phyloP scores from a whole-genome alignment of 192 early-diverging fungal genomes.

The Podila epicladia region DNA sequence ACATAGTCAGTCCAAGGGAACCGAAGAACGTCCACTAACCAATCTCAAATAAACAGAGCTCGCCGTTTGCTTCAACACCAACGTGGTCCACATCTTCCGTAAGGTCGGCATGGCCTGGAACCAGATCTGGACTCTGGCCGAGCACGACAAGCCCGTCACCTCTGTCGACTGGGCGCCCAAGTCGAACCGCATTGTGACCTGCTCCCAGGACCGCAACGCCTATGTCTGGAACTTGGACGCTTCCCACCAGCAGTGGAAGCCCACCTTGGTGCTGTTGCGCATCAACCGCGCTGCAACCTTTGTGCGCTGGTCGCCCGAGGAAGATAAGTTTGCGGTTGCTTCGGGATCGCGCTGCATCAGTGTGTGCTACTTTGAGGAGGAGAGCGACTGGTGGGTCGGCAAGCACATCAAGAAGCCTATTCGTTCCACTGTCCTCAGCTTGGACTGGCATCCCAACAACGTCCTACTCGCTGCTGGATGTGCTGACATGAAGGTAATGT shows the following conservation, averaged over 20 bases:
- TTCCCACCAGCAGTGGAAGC: conserved; percentile 76
- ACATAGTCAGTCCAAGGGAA: conserved; percentile 4
- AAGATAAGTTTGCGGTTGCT: conserved; percentile 98
- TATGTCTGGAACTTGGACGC: conserved; percentile 94
- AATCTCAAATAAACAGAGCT: conserved; percentile 69
- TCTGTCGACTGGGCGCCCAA: conserved; percentile 95
- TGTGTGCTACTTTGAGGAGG: conserved; percentile 95
- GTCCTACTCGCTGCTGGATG: conserved; percentile 91
- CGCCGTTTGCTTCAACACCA: conserved; percentile 89
- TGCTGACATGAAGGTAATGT: conserved; percentile 76
- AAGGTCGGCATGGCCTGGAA: conserved; percentile 70
- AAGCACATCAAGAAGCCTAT: conserved; percentile 97
- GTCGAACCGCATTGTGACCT: conserved; percentile 95
- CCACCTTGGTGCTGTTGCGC: conserved; percentile 90
- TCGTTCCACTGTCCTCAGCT: conserved; percentile 83
- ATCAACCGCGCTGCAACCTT: conserved; percentile 97
- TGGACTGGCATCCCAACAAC: conserved; percentile 99
- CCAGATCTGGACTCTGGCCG: conserved; percentile 73
- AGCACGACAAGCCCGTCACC: conserved; percentile 97
- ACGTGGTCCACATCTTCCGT: conserved; percentile 90
- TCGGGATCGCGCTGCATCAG: conserved; percentile 92
- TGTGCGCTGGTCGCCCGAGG: conserved; percentile 92
- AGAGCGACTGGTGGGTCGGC: conserved; percentile 96
- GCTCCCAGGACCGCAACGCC: conserved; percentile 98
- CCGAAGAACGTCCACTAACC: neutral